Evolutionary conservation across 2,329 filamentous ascomycete genomes (phyloP), one percentile per base, ranked within the genome.

Genomic region (Botrytis aclada): DNA sequence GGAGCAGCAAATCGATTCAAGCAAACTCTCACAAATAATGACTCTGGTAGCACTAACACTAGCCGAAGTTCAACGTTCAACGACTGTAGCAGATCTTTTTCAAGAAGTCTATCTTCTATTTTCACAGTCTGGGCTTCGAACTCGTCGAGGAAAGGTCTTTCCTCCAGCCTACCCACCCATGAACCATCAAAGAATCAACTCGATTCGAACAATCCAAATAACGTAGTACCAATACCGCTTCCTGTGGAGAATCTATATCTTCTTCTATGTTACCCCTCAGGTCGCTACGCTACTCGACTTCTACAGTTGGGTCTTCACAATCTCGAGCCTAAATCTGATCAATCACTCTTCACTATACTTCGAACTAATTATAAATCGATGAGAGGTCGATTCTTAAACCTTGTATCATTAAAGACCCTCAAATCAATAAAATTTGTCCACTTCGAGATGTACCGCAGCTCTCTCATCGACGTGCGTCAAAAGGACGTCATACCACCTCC

Each of bases 371-470:
- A 78, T 32, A 54, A 45, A 14, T 56, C 47, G 2, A 74, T 76
- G 70, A 62, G 72, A 25, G 65, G 72, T 37, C 64, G 29, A 43
- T 77, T 62, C 54, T 12, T 65, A 0, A 73, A 67, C 2, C 58
- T 22, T 3, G n/a, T 76, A 8, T 77, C 76, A 3, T 56, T 78
- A 0, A 69, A 72, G 9, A 76, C 60, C 4, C 69, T 77, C 4
- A 47, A 29, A 37, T 72, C 66, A n/a, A 76, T 78, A 56, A 78
- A 77, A 29, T 78, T 78, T 32, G 77, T 78, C 0, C 51, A 73
- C 6, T 78, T 78, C 54, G 74, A 77, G 41, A 51, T 75, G n/a
- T 74, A 75, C 37, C 41, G 37, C 22, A 73, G 71, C n/a, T 67
- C 74, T 20, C 62, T 76, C 7, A 73, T 78, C 18, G 77, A 78